These are phyloP conservation scores for Flaveria robusta DNA, from an alignment of 129 eudicot genomes.

Conservation along the genomic window DNA sequence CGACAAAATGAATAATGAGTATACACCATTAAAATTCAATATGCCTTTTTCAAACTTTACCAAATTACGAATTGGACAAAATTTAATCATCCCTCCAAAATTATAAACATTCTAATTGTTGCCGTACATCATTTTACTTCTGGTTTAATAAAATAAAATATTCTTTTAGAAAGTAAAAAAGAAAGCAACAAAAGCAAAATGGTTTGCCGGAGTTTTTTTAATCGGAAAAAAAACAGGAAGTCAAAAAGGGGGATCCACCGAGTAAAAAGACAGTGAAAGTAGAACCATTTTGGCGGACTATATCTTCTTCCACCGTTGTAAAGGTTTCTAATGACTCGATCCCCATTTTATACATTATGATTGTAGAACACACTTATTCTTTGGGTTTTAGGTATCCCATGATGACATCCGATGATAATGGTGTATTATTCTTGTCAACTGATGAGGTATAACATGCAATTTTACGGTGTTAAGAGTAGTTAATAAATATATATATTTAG, in stretches of 20 bases:
- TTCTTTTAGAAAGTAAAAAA: constrained; percentile 2
- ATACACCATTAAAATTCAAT: too few species aligned
- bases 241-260: constrained; percentile 22
- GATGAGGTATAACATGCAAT: too few species aligned
- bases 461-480: too few species aligned
- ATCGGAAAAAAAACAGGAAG: background rate
- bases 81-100: background rate
- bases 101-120: constrained; percentile 1
- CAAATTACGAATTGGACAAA: too few species aligned
- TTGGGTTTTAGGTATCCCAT: background rate
- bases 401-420: too few species aligned
- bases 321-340: constrained; percentile 13
- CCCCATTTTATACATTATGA: constrained; percentile 1
- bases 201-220: background rate
- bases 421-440: too few species aligned
- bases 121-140: background rate
- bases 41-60: too few species aligned
- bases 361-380: background rate
- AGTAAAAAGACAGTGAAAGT: constrained; percentile 17
- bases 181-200: constrained; percentile 27
- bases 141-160: background rate
- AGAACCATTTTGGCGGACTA: constrained; percentile 7
- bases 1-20: too few species aligned
- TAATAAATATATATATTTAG: too few species aligned
- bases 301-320: constrained; percentile 15